Percentiles rank a stretch among this genome's conserved stretches.
phyloP scores from a whole-genome alignment of 345 rosid species.

The Brassica rapa region DNA sequence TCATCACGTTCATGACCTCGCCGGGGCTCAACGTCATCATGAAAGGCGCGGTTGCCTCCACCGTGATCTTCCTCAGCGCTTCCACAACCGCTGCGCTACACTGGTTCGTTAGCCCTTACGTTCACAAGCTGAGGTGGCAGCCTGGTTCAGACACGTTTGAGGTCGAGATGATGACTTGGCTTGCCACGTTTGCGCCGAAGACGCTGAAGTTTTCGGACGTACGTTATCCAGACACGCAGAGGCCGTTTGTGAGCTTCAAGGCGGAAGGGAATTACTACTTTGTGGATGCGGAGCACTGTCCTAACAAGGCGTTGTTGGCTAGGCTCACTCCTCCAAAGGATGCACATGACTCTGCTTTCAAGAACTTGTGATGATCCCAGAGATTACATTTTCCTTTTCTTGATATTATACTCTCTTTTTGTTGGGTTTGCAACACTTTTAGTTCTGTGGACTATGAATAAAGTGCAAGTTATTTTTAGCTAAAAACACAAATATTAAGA shows the following conservation, averaged over 20 bases:
- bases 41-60: constrained; percentile 87
- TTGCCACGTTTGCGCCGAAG: constrained; percentile 59
- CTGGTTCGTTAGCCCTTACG: constrained; percentile 93
- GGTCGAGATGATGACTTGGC: constrained; percentile 95
- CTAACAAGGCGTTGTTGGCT: constrained; percentile 86
- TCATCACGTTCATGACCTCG: constrained; percentile 91
- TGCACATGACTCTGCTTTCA: constrained; percentile 73
- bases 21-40: constrained; percentile 75
- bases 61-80: constrained; percentile 81
- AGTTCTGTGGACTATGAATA: too few relatives aligned
- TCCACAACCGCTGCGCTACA: constrained; percentile 75
- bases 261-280: constrained; percentile 77
- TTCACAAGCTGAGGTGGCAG: constrained; percentile 89
- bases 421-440: not conserved
- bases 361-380: constrained; percentile 56
- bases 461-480: too few relatives aligned
- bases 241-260: constrained; percentile 90
- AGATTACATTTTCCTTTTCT: not conserved
- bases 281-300: constrained; percentile 75
- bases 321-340: constrained; percentile 68
- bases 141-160: constrained; percentile 89
- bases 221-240: constrained; percentile 65
- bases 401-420: constrained; percentile 1
- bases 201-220: constrained; percentile 83
- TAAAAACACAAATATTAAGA: too few relatives aligned